Percentiles rank a stretch among this genome's conserved stretches.
These are phyloP conservation scores for Cyphellophora europaea DNA, from an alignment of 2,329 filamentous ascomycete species.

Conservation along the genomic window DNA sequence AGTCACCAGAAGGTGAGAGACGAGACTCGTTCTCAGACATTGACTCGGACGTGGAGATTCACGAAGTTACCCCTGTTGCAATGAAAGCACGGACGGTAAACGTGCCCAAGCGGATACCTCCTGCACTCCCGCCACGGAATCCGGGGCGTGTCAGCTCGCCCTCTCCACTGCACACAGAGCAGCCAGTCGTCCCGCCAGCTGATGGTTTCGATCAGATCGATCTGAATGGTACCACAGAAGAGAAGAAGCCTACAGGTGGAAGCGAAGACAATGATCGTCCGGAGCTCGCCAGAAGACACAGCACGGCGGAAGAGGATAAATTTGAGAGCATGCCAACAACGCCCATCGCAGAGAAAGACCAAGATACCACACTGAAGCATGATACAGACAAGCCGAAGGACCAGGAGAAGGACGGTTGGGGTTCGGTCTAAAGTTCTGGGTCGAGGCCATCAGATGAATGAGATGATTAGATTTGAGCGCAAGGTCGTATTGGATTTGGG, in stretches of 20 bases:
- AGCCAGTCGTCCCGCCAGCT: constrained; percentile 3
- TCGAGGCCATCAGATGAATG: neutral
- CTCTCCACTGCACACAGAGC: constrained; percentile 14
- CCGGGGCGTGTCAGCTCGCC: constrained; percentile 35
- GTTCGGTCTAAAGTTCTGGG: constrained; percentile 1
- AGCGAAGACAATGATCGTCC: too few relatives aligned
- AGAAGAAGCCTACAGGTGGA: too few relatives aligned
- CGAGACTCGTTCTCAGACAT: constrained; percentile 16
- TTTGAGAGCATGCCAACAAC: neutral
- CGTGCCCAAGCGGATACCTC: constrained; percentile 71
- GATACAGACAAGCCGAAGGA: too few relatives aligned
- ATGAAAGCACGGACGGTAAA: constrained; percentile 66
- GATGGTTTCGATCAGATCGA: constrained; percentile 25
- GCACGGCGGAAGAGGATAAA: neutral
- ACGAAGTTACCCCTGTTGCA: constrained; percentile 57
- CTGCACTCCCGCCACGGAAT: constrained; percentile 68
- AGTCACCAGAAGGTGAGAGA: constrained; percentile 5
- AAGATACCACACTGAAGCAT: neutral
- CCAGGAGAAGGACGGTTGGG: neutral
- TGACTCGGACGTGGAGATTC: constrained; percentile 32
- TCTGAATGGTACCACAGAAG: constrained; percentile 18
- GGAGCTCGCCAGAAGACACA: neutral
- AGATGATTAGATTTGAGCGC: too few relatives aligned
- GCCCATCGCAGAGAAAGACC: neutral
- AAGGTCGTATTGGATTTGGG: too few relatives aligned